A percentile compares a stretch with the other conserved stretches of the same genome.
Conservation (phyloP, 1,139 yeast genomes). For the Pichia sp. region DNA sequence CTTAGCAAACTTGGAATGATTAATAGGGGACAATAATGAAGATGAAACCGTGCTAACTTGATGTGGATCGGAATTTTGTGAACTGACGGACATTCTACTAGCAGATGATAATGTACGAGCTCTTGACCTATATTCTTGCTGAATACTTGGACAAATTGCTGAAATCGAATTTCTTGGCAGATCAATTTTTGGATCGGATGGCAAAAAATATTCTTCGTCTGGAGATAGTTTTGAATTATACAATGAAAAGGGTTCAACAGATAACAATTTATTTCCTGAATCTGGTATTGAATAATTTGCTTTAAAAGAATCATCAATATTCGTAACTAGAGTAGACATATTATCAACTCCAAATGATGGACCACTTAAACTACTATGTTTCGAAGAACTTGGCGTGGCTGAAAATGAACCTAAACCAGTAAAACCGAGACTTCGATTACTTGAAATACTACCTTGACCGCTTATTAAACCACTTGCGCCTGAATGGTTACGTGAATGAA, state of each 20-base stretch:
- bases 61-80: constrained; percentile 29
- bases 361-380: constrained; percentile 12
- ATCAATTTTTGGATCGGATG: constrained; percentile 1
- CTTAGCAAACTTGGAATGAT: constrained; percentile 1
- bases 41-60: not conserved
- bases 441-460: constrained; percentile 9
- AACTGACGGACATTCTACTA: constrained; percentile 38
- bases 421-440: constrained; percentile 6
- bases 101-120: constrained; percentile 24
- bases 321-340: not conserved
- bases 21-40: constrained; percentile 38
- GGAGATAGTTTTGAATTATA: constrained; percentile 30
- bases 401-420: constrained; percentile 2
- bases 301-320: constrained; percentile 33
- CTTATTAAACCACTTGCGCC: constrained; percentile 18
- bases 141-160: constrained; percentile 8
- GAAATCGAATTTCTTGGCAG: not conserved
- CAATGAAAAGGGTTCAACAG: constrained; percentile 42
- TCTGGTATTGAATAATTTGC: not conserved
- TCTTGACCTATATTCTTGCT: constrained; percentile 16
- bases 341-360: constrained; percentile 25
- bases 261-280: constrained; percentile 3
- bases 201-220: not conserved
- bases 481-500: constrained; percentile 15
- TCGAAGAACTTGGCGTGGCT: constrained; percentile 11